Percentiles rank a stretch among this genome's conserved stretches.
Evolutionary conservation across 345 rosid species (phyloP).

Genomic region (Rhizophora apiculata): DNA sequence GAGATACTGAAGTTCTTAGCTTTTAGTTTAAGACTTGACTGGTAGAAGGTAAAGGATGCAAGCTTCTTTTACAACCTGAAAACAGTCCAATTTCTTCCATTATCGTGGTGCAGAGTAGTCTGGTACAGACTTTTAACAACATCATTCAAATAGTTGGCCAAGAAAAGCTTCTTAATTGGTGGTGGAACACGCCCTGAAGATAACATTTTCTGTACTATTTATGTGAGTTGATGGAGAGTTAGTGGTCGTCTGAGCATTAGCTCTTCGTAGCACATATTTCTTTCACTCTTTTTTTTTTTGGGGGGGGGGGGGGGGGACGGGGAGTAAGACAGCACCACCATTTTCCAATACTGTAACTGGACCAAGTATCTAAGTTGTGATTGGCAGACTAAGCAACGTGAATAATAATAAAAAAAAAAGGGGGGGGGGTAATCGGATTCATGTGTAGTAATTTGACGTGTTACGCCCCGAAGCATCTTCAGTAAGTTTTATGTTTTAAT

Average conservation of each 20-base stretch:
- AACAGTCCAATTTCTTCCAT: neutral
- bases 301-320: too few species aligned
- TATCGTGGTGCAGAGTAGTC: neutral
- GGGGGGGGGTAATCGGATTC: neutral
- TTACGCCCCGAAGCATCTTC: neutral
- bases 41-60: conserved; percentile 4
- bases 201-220: too few species aligned
- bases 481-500: neutral
- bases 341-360: too few species aligned
- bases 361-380: neutral
- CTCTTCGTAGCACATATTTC: neutral
- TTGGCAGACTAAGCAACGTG: neutral
- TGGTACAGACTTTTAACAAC: conserved; percentile 2
- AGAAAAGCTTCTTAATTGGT: too few species aligned
- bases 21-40: neutral
- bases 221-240: too few species aligned
- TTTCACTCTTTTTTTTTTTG: neutral
- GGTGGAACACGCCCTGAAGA: too few species aligned
- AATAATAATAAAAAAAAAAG: neutral
- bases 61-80: conserved; percentile 3
- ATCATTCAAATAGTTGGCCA: neutral
- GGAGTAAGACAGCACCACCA: too few species aligned
- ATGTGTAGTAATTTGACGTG: too few species aligned
- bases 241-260: too few species aligned
- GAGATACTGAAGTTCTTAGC: neutral